Conservation (phyloP, 257 asterid genomes). For the Solanum chmielewskii region DNA sequence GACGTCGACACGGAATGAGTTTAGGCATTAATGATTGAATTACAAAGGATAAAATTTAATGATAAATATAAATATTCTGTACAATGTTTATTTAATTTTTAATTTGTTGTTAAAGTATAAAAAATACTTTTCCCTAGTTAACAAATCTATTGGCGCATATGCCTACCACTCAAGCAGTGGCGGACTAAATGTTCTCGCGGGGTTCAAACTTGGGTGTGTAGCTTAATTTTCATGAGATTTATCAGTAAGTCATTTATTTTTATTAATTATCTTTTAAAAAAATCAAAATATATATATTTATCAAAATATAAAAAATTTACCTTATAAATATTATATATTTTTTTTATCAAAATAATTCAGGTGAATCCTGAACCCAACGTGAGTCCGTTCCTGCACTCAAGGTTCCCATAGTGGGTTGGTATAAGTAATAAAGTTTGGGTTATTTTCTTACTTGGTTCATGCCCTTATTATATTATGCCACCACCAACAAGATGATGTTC, state of each 20-base stretch:
- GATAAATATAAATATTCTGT: background rate
- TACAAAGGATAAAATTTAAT: background rate
- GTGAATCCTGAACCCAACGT: fast-evolving
- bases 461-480: background rate
- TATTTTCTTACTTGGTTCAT: background rate
- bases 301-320: no score
- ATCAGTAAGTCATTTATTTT: no score
- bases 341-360: fast-evolving
- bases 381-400: background rate
- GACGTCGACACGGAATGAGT: no score
- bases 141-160: background rate
- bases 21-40: background rate
- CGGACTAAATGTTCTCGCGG: no score
- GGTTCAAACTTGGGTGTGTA: no score
- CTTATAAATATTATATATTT: no score
- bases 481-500: background rate
- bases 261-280: no score
- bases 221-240: no score
- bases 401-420: background rate
- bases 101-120: background rate
- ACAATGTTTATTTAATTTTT: background rate
- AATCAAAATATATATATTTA: no score
- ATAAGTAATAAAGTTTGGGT: background rate
- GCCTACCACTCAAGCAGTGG: background rate
- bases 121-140: background rate